Base-by-base conservation (phyloP, 306 rosid genomes). In the Ceratonia siliqua region DNA sequence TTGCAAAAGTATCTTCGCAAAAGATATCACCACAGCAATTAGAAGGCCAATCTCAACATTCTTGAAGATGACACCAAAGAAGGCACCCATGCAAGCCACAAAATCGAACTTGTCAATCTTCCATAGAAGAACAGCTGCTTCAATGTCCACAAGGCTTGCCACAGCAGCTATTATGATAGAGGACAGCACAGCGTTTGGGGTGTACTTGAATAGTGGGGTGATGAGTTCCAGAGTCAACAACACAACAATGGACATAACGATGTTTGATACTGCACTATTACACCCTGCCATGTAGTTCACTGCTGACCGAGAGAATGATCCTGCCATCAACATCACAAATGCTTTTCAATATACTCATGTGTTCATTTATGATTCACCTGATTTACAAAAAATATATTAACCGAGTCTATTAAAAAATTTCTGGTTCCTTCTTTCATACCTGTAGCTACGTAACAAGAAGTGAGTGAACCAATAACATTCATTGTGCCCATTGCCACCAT, bases 231-330 rank as follows among this genome's bases (percentile, higher is more conserved):
- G 66, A 1, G 97, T 85, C 6, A 94, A 66, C 4, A 91, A 72
- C 2, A 94, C 85, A 4, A 91, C 96, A 0, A 62, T 0, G 38
- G 98, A 73, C 98, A 91, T 82, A 48, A 94, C 89, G 2, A 94
- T 87, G 90, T 94, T 94, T 56, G 98, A 87, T 48, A 87, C 89
- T 1, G 98, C 94, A 0, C 96, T 94, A 4, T 35, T 53, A 65
- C 98, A 91, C 38, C 98, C 98, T 20, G 97, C 84, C 98, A 94
- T 90, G 73, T 50, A 77, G 77, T 94, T 94, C 75, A 94, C 97
- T 0, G 97, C 91, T 2, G 98, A 91, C 0, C 98, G 90, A 17
- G 98, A 89, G 79, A 91, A 94, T 0, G 97, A 94, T 11, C 98
- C 97, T 92, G 80, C 74, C 74, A 83, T 21, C 30, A 59, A 8